Evolutionary conservation across 768 basidiomycete species (phyloP).

Genomic region (Rhizopogon vesiculosus): DNA sequence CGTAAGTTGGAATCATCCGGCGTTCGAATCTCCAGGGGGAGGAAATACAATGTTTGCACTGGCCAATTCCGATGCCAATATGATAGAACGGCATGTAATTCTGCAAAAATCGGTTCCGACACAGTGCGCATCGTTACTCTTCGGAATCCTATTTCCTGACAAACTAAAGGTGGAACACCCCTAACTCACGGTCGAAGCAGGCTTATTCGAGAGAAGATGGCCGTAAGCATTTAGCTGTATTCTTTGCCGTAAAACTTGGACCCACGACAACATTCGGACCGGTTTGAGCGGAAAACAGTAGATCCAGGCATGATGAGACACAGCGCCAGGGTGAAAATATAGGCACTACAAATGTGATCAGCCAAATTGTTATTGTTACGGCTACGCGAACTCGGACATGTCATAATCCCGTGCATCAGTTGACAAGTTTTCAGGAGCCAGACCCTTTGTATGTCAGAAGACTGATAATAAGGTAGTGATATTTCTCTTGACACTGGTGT

Average conservation of each 20-base stretch:
- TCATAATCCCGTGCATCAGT: not conserved
- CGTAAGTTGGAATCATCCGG: not conserved
- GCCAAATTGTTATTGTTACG: not conserved
- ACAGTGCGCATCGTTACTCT: not conserved
- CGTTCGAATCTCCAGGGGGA: not conserved
- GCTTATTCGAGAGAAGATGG: no score
- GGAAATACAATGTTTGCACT: not conserved
- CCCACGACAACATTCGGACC: no score
- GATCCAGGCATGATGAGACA: no score
- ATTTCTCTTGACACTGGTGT: no score
- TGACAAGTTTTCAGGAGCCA: not conserved
- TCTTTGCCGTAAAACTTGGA: not conserved
- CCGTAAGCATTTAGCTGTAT: no score
- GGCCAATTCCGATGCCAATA: not conserved
- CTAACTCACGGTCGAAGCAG: no score
- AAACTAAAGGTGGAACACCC: no score
- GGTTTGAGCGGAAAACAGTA: no score
- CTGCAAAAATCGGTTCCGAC: not conserved
- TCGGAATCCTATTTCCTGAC: no score
- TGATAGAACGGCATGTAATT: not conserved
- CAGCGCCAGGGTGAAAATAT: not conserved
- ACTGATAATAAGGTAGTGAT: no score
- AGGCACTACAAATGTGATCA: not conserved
- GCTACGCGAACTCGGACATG: not conserved
- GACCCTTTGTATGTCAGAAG: no score